Evolutionary conservation across 345 rosid species (phyloP).

Genomic region (Abelmoschus esculentus): DNA sequence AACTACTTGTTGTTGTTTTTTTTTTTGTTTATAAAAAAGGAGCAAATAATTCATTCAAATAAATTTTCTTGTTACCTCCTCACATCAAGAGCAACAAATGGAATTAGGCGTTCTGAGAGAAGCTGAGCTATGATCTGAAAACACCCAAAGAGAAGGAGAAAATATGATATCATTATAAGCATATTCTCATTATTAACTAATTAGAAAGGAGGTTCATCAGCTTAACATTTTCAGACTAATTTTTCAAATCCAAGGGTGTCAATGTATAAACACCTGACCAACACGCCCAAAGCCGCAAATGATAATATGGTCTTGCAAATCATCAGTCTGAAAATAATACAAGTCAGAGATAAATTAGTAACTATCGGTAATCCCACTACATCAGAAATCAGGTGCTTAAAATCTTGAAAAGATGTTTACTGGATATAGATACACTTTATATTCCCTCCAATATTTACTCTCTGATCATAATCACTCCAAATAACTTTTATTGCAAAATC

Average conservation of each 20-base stretch:
- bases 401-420: not conserved
- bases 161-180: not conserved
- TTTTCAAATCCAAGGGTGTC: not conserved
- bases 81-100: not conserved
- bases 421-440: not conserved
- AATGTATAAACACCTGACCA: not conserved
- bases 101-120: not conserved
- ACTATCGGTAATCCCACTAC: not conserved
- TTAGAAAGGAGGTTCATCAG: not conserved
- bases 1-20: not conserved
- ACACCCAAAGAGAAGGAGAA: not conserved
- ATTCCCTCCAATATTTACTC: not conserved
- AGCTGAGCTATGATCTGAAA: not conserved
- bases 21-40: not conserved
- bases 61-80: not conserved
- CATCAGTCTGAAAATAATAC: constrained; percentile 34
- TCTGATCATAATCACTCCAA: not conserved
- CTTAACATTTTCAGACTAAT: not conserved
- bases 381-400: not conserved
- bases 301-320: not conserved
- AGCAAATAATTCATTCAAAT: not conserved
- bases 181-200: not conserved
- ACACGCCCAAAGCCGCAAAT: not conserved
- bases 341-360: constrained; percentile 12
- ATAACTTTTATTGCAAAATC: not conserved